These are phyloP conservation scores for Aspergillus unguis DNA, from an alignment of 2,329 filamentous ascomycete genomes.

Conservation along the genomic window DNA sequence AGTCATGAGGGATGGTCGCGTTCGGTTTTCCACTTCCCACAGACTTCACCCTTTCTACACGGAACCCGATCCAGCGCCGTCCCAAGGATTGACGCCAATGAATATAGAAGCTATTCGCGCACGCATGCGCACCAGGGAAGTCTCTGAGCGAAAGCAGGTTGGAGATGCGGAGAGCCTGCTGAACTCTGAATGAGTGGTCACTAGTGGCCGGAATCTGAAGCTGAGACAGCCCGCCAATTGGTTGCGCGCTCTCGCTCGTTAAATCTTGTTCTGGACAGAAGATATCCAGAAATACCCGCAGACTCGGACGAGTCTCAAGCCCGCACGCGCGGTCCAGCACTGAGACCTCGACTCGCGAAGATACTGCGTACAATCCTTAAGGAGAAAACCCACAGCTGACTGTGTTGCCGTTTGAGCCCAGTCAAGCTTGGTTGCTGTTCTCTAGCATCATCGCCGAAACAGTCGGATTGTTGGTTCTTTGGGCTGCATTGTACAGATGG, in stretches of 20 bases:
- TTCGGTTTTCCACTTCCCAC: conserved; percentile 40
- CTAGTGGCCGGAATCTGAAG: not conserved
- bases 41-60: conserved; percentile 40
- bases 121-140: conserved; percentile 67
- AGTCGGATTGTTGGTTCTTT: not conserved
- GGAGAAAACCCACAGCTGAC: not conserved
- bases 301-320: too few relatives aligned
- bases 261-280: too few relatives aligned
- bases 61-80: conserved; percentile 33
- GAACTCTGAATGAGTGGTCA: conserved; percentile 46
- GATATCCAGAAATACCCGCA: too few relatives aligned
- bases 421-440: not conserved
- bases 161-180: conserved; percentile 80
- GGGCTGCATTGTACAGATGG: not conserved
- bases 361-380: too few relatives aligned
- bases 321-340: too few relatives aligned
- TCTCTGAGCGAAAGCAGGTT: conserved; percentile 84
- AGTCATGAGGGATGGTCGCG: conserved; percentile 75
- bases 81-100: conserved; percentile 53
- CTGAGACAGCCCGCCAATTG: not conserved
- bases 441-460: not conserved
- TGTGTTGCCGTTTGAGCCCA: not conserved
- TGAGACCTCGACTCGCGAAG: too few relatives aligned
- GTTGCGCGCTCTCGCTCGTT: not conserved
- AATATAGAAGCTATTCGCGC: conserved; percentile 61